Evolutionary conservation across 1,139 yeast genomes (phyloP), one percentile per base, ranked within the genome.

Genomic region (Suhomyces panamericanus): DNA sequence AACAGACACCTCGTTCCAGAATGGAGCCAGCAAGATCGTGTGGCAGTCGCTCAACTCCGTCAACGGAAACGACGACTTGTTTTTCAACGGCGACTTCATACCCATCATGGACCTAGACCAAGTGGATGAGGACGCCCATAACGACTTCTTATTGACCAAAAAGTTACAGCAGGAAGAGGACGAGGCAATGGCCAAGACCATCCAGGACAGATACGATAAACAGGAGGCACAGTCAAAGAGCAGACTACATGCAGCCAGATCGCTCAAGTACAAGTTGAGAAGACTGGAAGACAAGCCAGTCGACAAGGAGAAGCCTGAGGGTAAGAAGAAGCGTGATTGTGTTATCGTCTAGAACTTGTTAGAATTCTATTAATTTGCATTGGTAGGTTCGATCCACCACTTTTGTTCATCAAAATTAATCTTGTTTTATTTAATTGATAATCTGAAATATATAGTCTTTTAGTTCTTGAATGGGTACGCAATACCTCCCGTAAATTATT

Each of bases 31-130:
- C 5, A 66, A 70, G 16, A 75, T 85, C 22, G 86, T 86, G 10
- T 90, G 96, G 96, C 90, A 87, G 58, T 77, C 87, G 0, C 66
- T 90, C 32, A 73, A 76, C 38, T 80, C 88, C 2, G 74, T 84
- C 3, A 73, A 76, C 43, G 96, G 96, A 1, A 70, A 73, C 6
- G 79, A 77, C 22, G 95, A 88, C 57, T 67, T 74, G 32, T 87
- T 86, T 58, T 83, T 80, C 59, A 77, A 80, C 12, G 87, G 88
- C 2, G 72, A 70, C 35, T 85, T 85, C 52, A 60, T 69, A 7
- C 82, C 81, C 1, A 56, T 67, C 4, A 56, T 68, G 17, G 71
- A 62, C 34, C 64, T 60, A 31, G 57, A 53, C 38, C 53, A 50
- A 38, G 49, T 43, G 14, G 44, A 43, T 10, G 58, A 35, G 22